Evolutionary conservation across 2,329 filamentous ascomycete species (phyloP).

Genomic region (Penicillium brasilianum): DNA sequence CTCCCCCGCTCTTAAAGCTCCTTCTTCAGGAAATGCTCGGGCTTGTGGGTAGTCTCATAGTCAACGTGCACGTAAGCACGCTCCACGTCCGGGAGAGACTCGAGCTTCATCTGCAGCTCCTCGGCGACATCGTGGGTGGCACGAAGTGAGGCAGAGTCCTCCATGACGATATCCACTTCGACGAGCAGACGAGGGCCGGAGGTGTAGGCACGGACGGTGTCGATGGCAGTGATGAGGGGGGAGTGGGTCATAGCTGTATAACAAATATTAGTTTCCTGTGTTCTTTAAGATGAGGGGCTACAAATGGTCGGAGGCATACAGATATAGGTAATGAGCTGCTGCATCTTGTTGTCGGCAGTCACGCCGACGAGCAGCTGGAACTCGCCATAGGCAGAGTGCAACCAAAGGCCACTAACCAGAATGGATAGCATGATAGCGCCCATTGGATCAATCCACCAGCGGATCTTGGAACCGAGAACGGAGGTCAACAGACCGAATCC

Average conservation of each 20-base stretch:
- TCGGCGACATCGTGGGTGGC: constrained; percentile 93
- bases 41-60: constrained; percentile 94
- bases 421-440: constrained; percentile 84
- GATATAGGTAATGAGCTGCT: constrained; percentile 95
- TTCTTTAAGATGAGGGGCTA: not conserved
- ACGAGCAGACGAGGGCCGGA: constrained; percentile 86
- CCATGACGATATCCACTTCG: constrained; percentile 96
- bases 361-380: constrained; percentile 92
- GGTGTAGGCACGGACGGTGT: constrained; percentile 94
- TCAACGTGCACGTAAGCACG: constrained; percentile 96
- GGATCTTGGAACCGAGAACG: constrained; percentile 84
- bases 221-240: constrained; percentile 78
- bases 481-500: constrained; percentile 89
- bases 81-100: constrained; percentile 89
- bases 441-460: constrained; percentile 94
- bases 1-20: constrained; percentile 55
- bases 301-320: constrained; percentile 54
- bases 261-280: not conserved
- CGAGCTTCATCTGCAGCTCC: constrained; percentile 89
- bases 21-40: constrained; percentile 77
- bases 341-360: constrained; percentile 79
- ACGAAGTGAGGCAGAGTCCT: constrained; percentile 70
- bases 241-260: constrained; percentile 78
- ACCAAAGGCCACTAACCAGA: constrained; percentile 80
- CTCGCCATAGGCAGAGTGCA: constrained; percentile 82